Evolutionary conservation across 192 early-diverging fungal genomes (phyloP), one percentile per base, ranked within the genome.

Genomic region (Podila epicladia): DNA sequence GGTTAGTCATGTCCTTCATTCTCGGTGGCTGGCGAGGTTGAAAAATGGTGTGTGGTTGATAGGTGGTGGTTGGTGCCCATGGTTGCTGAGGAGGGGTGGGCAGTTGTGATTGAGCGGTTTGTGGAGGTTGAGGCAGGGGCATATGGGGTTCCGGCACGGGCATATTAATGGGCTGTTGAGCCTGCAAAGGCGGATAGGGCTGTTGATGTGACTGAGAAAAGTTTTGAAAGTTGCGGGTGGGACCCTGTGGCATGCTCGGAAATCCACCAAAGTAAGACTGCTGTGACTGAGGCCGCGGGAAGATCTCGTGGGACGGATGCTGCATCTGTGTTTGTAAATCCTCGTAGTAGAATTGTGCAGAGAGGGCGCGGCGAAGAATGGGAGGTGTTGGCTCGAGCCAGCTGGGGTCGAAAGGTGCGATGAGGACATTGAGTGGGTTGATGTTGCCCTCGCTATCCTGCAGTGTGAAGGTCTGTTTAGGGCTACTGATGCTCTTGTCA

Each of bases 311-410:
- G 12, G 65, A 60, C 26, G 72, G 67, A 33, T 38, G 35, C 11
- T 57, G 28, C 66, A 69, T 67, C 31, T 80, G 77, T 2, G 48
- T 71, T 1, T 73, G 59, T 5, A 80, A 67, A 37, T 80, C 69
- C 22, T 80, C 66, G 24, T 80, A 80, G 41, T 80, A 80, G 37
- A 61, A 65, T 0, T 80, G 77, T 4, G 71, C 70, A 17, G 70
- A 50, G 37, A 80, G 62, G 3, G 77, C 77, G 7, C 77, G 70
- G 3, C 55, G 48, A 19, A 80, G 31, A 17, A 73, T 72, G 20
- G 49, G 77, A 3, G 77, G 77, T 12, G 77, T 80, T 13, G 77
- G 71, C 51, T 80, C 64, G 20, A 80, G 69, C 71, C 71, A 80
- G 26, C 55, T 73, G 3, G 77, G 77, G 64, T 80, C 69, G 17